Base-by-base conservation (phyloP, 441 rosid genomes). In the Croton laevigatus region DNA sequence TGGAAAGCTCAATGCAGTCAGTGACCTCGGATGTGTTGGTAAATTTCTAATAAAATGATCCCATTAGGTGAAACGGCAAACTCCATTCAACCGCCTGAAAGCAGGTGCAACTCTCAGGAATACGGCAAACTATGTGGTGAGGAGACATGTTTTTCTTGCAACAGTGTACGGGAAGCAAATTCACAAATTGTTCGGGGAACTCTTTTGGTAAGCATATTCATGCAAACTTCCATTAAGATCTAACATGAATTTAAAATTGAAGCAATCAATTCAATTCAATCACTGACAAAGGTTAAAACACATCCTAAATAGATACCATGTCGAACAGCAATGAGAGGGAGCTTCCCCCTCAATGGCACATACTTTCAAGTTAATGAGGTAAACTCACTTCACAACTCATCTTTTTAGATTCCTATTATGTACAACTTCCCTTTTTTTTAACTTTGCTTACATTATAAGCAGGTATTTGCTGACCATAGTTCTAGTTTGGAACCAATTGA, bases 281-380 rank as follows among this genome's bases (percentile, higher is more conserved):
- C 48, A 65, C 40, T 62, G 53, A 69, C 16, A 11, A 17, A 3
- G 6, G 78, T 63, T 68, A 64, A 62, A 36, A 73, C 65, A 71
- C 64, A 40, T 73, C 75, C 19, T 82, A 65, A 57, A 75, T 87
- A 94, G 99, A 86, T 94, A 81, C 99, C 99, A 58, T 89, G 97
- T 73, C 79, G 99, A 79, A 92, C 97, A 77, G 99, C 98, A 49
- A 94, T 83, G 98, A 84, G 90, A 84, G 99, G 99, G 80, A 89
- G 96, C 71, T 94, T 94, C 68, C 99, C 99, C 22, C 86, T 94
- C 32, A 94, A 94, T 68, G 98, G 99, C 49, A 94, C 99, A 32
- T 94, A 94, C 75, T 94, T 92, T 70, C 99, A 94, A 82, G 97
- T 94, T 4, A 94, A 94, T 44, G 98, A 94, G 96, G 97, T 89